Evolutionary conservation across 2,329 filamentous ascomycete species (phyloP), one percentile per base, ranked within the genome.

Genomic region (Colletotrichum horii): DNA sequence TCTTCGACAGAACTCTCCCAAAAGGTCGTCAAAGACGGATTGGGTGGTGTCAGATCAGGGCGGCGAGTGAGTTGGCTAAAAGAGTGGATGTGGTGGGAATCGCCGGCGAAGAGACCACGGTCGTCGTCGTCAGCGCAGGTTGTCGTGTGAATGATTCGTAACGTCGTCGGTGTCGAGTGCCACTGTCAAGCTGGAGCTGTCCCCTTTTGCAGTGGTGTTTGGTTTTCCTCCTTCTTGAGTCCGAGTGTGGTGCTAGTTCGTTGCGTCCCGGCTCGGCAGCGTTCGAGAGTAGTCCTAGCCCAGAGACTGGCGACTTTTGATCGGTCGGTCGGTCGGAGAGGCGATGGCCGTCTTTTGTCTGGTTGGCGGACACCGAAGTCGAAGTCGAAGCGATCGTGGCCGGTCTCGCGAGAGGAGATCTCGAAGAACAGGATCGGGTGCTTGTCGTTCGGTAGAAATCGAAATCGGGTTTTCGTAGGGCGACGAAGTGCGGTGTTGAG

Each of bases 1-100:
- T 75, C 68, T 75, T 65, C 55, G 68, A 77, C 71, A 32, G 60
- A 66, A 65, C 74, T 55, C 65, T 70, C 71, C 65, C 60, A n/a
- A n/a, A 22, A 6, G 28, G 22, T 55, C 36, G 52, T 61, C 71
- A 60, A 56, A 34, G 48, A 32, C 43, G 28, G 28, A 55, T 60
- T 14, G 58, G 11, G 71, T 66, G 4, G 43, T 74, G 56, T 58
- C 56, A 66, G 64, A 66, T 60, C 26, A 24, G 43, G 24, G 32
- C 22, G 72, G 68, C 68, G 68, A 48, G 30, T 30, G 36, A 26
- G 24, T 14, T 15, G 68, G 32, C 22, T 71, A 56, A 70, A 36
- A 22, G 71, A 34, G 68, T 66, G 60, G 24, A 36, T 19, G 58
- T 26, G 28, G n/a, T 30, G n/a, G 66, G 16, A 34, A 58, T 38